These are phyloP conservation scores for Globisporangium parvum DNA, from an alignment of 352 stramenopile species.

Conservation along the genomic window DNA sequence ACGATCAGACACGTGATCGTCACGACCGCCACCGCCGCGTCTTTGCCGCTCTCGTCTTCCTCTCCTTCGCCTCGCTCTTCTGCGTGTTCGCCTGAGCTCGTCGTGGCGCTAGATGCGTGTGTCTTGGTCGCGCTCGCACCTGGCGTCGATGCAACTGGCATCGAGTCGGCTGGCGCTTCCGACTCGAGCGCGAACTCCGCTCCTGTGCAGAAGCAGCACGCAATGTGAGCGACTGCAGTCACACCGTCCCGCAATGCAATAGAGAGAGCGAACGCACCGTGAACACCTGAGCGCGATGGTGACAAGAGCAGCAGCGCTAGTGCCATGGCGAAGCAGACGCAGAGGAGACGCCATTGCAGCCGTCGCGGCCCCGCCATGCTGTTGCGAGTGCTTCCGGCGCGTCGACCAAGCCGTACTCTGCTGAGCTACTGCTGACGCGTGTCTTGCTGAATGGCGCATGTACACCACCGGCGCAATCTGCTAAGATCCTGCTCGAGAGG, in stretches of 20 bases:
- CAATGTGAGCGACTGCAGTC: neutral
- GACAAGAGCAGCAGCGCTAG: conserved; percentile 15
- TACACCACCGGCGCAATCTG: too few species aligned
- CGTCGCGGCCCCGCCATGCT: neutral
- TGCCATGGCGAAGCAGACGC: neutral
- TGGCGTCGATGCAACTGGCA: neutral
- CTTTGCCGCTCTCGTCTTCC: conserved; percentile 14
- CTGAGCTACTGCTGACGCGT: neutral
- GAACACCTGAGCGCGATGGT: neutral
- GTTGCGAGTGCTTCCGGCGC: neutral
- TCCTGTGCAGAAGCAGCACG: neutral
- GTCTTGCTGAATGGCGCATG: neutral
- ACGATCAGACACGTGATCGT: conserved; percentile 54
- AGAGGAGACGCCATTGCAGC: conserved; percentile 1
- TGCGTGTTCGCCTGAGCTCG: neutral
- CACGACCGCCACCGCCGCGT: conserved; percentile 36
- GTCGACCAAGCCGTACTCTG: neutral
- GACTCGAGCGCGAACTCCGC: neutral
- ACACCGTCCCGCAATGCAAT: neutral
- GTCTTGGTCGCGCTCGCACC: too few species aligned
- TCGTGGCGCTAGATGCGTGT: neutral
- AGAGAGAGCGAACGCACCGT: neutral
- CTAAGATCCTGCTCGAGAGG: too few species aligned
- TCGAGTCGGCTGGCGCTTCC: conserved; percentile 3
- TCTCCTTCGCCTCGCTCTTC: conserved; percentile 8